These are phyloP conservation scores for Triticum monococcum DNA, from an alignment of 176 grass and related monocot genomes.

Conservation along the genomic window DNA sequence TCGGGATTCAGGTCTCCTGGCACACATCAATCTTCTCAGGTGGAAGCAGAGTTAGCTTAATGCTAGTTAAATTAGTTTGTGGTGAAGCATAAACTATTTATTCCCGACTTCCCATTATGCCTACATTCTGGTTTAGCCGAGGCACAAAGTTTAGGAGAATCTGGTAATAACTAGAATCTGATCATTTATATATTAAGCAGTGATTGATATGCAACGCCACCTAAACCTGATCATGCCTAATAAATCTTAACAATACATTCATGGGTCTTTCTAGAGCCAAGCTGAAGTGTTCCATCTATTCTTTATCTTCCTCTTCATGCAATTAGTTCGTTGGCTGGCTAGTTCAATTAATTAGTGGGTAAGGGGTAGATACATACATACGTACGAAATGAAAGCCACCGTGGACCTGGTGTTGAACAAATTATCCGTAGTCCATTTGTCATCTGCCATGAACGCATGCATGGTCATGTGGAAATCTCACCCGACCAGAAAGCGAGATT, in stretches of 20 bases:
- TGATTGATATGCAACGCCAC: neutral
- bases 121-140: too few relatives aligned
- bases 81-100: neutral
- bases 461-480: constrained; percentile 7
- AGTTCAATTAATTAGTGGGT: neutral
- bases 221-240: neutral
- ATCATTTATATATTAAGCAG: neutral
- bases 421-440: constrained; percentile 27
- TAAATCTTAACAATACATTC: neutral
- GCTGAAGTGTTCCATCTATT: neutral
- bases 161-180: neutral
- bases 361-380: neutral
- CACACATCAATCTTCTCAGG: neutral
- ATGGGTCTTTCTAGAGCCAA: neutral
- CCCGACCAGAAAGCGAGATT: constrained; percentile 27
- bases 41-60: neutral
- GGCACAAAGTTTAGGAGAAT: neutral
- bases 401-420: constrained; percentile 21
- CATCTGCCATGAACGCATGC: constrained; percentile 3
- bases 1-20: constrained; percentile 11
- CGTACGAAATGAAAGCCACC: neutral
- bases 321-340: too few relatives aligned
- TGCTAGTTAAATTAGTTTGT: too few relatives aligned
- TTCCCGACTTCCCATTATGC: neutral
- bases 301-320: too few relatives aligned